A percentile compares a stretch with the other conserved stretches of the same genome.
These are phyloP conservation scores for Neurospora intermedia DNA, from an alignment of 495 filamentous ascomycete genomes.

Conservation along the genomic window DNA sequence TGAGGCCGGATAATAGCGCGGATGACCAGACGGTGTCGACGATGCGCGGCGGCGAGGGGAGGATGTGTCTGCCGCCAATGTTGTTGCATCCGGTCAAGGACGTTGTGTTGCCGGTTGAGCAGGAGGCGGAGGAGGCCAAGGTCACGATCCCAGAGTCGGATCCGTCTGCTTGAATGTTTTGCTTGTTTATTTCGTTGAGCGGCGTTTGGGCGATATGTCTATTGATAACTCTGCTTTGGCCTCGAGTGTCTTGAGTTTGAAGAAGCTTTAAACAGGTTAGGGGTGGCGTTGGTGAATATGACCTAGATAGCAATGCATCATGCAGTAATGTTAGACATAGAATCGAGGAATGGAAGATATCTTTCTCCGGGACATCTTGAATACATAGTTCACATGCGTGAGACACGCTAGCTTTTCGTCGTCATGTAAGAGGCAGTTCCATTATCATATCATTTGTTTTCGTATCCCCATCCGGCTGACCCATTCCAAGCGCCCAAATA, in stretches of 20 bases:
- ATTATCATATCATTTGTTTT: constrained; percentile 6
- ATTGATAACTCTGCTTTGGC: too few relatives aligned
- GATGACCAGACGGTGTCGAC: constrained; percentile 33
- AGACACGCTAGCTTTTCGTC: neutral
- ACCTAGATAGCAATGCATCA: neutral
- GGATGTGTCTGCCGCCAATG: constrained; percentile 92
- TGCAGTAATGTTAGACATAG: neutral
- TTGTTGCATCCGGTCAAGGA: constrained; percentile 89
- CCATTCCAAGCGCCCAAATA: constrained; percentile 8
- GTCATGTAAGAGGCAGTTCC: neutral
- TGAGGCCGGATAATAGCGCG: constrained; percentile 42
- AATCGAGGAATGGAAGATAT: neutral
- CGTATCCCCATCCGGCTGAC: neutral
- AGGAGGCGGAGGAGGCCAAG: constrained; percentile 31
- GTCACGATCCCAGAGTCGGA: constrained; percentile 25
- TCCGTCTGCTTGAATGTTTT: constrained; percentile 20
- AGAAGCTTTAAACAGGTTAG: neutral
- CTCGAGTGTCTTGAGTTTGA: too few relatives aligned
- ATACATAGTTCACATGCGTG: neutral
- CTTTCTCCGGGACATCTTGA: neutral
- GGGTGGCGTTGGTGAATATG: neutral
- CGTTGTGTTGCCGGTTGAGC: constrained; percentile 67
- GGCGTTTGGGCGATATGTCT: constrained; percentile 4
- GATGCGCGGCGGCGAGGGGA: constrained; percentile 53
- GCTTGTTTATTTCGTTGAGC: neutral